Evolutionary conservation across 176 grass and related monocot species (phyloP).

Genomic region (Avena insularis): DNA sequence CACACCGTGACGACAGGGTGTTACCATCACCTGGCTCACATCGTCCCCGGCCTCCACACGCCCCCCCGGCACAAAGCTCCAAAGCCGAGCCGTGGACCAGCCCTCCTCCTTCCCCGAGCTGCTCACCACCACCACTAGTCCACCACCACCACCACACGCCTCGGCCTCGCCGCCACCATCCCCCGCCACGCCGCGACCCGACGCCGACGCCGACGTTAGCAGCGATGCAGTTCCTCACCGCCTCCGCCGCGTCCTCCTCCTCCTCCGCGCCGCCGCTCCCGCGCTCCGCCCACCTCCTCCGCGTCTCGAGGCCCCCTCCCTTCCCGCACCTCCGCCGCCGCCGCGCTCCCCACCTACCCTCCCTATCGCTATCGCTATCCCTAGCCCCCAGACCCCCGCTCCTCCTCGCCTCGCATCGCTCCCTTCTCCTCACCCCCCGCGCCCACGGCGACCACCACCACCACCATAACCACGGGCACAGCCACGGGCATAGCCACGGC

Average conservation of each 20-base stretch:
- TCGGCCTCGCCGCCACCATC: conserved; percentile 25
- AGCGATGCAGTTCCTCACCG: conserved; percentile 50
- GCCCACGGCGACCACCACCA: conserved; percentile 57
- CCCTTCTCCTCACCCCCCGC: conserved; percentile 29
- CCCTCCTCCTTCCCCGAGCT: background rate
- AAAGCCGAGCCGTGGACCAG: conserved; percentile 33
- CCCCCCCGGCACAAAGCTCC: conserved; percentile 32
- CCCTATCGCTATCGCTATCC: conserved; percentile 10
- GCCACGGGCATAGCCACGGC: conserved; percentile 8
- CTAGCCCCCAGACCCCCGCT: background rate
- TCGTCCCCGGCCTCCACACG: conserved; percentile 28
- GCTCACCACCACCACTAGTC: conserved; percentile 12
- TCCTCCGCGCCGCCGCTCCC: conserved; percentile 18
- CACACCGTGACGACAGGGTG: conserved; percentile 41
- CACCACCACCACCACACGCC: conserved; percentile 10
- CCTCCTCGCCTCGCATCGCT: conserved; percentile 37
- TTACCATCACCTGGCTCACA: conserved; percentile 31
- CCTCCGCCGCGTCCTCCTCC: conserved; percentile 16
- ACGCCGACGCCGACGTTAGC: background rate
- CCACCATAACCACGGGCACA: background rate
- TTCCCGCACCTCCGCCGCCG: conserved; percentile 50
- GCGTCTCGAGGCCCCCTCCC: conserved; percentile 33
- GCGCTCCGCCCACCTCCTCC: conserved; percentile 32
- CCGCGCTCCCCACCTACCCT: conserved; percentile 1
- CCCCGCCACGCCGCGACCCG: background rate